Evolutionary conservation across 1,284 basidiomycete genomes (phyloP).

Genomic region (Somion occarium): DNA sequence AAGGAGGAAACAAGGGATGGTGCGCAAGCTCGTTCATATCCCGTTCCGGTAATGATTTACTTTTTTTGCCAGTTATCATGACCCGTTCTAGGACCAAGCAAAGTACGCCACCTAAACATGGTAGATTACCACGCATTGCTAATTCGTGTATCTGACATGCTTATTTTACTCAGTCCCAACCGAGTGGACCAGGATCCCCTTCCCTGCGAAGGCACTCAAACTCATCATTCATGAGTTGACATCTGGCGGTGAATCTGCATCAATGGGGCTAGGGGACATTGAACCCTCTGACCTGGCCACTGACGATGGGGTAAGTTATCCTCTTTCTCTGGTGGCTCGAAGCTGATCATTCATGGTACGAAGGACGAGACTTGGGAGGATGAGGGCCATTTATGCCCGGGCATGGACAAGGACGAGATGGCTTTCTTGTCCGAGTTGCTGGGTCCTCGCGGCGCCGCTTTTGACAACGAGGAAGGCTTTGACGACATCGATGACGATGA

Average conservation of each 20-base stretch:
- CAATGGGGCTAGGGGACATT: conserved; percentile 42
- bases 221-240: conserved; percentile 82
- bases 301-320: conserved; percentile 68
- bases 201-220: conserved; percentile 91
- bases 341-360: background rate
- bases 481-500: conserved; percentile 50
- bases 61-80: conserved; percentile 81
- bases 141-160: conserved; percentile 1
- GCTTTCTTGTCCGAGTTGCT: conserved; percentile 67
- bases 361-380: conserved; percentile 89
- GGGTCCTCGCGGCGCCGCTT: conserved; percentile 56
- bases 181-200: conserved; percentile 81
- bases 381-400: conserved; percentile 52
- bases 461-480: conserved; percentile 53
- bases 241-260: conserved; percentile 63
- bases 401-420: conserved; percentile 57
- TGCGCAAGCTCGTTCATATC: conserved; percentile 35
- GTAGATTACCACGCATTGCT: background rate
- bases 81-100: conserved; percentile 87
- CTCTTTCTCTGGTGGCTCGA: conserved; percentile 1
- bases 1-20: conserved; percentile 76
- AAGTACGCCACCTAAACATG: conserved; percentile 47
- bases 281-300: conserved; percentile 54
- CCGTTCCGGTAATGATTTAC: conserved; percentile 15
- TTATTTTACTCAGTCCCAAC: conserved; percentile 57